phyloP scores from a whole-genome alignment of 805 yeast species.

The Metschnikowia peoriensis region DNA sequence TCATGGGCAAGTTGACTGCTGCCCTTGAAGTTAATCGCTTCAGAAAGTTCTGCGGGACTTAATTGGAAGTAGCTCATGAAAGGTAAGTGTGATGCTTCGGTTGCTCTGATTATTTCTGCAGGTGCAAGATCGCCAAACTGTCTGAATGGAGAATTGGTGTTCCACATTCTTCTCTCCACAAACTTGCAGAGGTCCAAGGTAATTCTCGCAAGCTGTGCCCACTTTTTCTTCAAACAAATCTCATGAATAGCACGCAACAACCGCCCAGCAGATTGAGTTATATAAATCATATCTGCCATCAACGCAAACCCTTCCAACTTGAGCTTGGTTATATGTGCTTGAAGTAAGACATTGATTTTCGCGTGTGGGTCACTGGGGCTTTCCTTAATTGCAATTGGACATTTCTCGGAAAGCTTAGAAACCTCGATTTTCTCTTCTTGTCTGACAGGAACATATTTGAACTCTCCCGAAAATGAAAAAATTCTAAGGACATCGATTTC shows the following conservation, averaged over 20 bases:
- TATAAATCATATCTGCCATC: conserved; percentile 88
- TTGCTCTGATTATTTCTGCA: conserved; percentile 60
- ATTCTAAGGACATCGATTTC: conserved; percentile 74
- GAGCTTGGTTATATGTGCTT: conserved; percentile 79
- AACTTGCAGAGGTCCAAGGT: conserved; percentile 70
- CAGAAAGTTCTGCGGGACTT: conserved; percentile 75
- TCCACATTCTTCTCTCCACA: conserved; percentile 83
- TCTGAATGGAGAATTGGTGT: conserved; percentile 78
- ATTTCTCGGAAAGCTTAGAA: conserved; percentile 59
- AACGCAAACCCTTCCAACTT: conserved; percentile 84
- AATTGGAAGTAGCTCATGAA: conserved; percentile 76
- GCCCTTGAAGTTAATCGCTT: conserved; percentile 71
- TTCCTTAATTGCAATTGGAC: conserved; percentile 87
- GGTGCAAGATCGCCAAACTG: conserved; percentile 75
- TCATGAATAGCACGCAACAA: conserved; percentile 83
- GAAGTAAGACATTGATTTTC: conserved; percentile 76
- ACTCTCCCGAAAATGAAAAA: conserved; percentile 82
- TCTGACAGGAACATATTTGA: conserved; percentile 77
- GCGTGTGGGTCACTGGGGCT: conserved; percentile 66
- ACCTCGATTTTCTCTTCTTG: conserved; percentile 83
- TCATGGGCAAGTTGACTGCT: conserved; percentile 60
- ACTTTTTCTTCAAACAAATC: conserved; percentile 63
- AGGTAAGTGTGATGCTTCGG: conserved; percentile 80
- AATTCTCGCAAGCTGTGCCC: conserved; percentile 63
- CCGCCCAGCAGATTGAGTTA: conserved; percentile 92